Evolutionary conservation across 2,329 filamentous ascomycete genomes (phyloP).

Genomic region (Saccharata proteae): DNA sequence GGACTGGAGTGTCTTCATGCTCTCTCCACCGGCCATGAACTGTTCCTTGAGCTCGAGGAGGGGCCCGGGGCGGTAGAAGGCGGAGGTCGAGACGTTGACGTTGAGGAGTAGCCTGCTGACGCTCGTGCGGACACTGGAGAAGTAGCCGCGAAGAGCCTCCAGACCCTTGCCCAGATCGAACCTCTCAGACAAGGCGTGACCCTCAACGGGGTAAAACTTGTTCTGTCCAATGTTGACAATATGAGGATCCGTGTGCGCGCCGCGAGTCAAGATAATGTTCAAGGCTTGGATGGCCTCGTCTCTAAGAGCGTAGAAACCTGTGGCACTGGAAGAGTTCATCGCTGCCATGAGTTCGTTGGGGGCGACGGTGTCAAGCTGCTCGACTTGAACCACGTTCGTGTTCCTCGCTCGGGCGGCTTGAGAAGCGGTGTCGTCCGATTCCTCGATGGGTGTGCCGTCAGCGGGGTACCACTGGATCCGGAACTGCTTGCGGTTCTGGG

Average conservation of each 20-base stretch:
- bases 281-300: conserved; percentile 43
- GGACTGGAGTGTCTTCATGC: conserved; percentile 13
- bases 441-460: conserved; percentile 16
- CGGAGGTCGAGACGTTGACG: conserved; percentile 48
- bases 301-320: conserved; percentile 30
- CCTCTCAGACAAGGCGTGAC: conserved; percentile 33
- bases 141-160: conserved; percentile 48
- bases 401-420: conserved; percentile 13
- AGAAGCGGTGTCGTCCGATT: conserved; percentile 11
- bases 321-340: conserved; percentile 23
- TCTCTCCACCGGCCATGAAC: conserved; percentile 10
- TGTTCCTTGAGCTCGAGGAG: conserved; percentile 24
- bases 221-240: conserved; percentile 41
- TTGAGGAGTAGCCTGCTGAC: conserved; percentile 49
- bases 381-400: conserved; percentile 13
- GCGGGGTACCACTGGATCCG: conserved; percentile 18
- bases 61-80: conserved; percentile 41
- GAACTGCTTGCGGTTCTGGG: conserved; percentile 10
- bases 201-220: conserved; percentile 28
- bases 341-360: conserved; percentile 32
- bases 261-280: conserved; percentile 44
- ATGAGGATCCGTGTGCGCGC: conserved; percentile 28
- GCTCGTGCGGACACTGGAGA: conserved; percentile 47
- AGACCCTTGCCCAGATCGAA: conserved; percentile 39
- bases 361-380: conserved; percentile 16